Conservation (phyloP, 306 rosid species). For the Comarum palustre region DNA sequence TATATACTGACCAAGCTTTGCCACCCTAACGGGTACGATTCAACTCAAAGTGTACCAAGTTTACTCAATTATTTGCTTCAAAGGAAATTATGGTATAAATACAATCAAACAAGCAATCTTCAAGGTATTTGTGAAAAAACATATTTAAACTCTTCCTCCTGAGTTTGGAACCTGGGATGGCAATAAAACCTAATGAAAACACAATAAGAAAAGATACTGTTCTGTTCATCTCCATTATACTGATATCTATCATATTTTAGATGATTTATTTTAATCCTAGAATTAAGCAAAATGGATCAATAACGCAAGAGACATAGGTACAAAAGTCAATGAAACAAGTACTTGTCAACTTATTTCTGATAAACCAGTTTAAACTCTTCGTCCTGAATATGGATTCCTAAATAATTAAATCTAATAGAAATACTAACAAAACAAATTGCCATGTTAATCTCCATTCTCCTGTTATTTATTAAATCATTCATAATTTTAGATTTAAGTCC, state of each 20-base stretch:
- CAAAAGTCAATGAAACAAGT: background rate
- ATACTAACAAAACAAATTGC: background rate
- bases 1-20: no score
- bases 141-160: background rate
- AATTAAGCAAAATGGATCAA: background rate
- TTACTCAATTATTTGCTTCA: background rate
- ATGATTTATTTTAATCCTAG: background rate
- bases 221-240: background rate
- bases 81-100: background rate
- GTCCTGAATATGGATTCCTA: background rate
- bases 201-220: background rate
- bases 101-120: conserved; percentile 2
- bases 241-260: background rate
- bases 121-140: background rate
- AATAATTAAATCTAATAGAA: background rate
- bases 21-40: background rate
- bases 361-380: background rate
- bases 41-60: background rate
- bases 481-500: background rate
- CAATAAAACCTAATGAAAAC: background rate
- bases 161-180: background rate
- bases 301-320: background rate
- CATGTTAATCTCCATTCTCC: background rate
- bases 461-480: background rate
- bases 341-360: background rate